These are phyloP conservation scores for Trichoderma sp. DNA, from an alignment of 2,329 filamentous ascomycete genomes.

Conservation along the genomic window DNA sequence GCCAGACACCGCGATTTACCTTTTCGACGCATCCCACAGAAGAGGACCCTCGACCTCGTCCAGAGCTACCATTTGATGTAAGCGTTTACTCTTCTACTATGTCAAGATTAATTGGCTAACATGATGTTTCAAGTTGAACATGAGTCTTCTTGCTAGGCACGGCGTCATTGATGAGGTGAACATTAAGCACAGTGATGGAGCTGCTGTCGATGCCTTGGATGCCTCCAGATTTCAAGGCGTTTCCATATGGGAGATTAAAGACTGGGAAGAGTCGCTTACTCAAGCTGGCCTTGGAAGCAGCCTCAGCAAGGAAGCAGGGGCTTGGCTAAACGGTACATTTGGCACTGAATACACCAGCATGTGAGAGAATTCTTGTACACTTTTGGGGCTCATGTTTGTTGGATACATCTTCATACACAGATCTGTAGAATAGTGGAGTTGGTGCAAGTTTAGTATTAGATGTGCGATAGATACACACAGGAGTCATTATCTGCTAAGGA, in stretches of 20 bases:
- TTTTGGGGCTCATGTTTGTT: neutral
- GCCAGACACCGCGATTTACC: constrained; percentile 81
- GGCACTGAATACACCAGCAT: constrained; percentile 29
- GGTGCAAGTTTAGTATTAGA: too few relatives aligned
- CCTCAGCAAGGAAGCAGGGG: constrained; percentile 28
- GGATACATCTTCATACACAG: too few relatives aligned
- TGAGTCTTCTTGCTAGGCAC: constrained; percentile 39
- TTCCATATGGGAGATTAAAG: constrained; percentile 25
- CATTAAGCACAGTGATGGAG: constrained; percentile 25
- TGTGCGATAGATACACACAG: too few relatives aligned
- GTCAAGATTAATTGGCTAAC: neutral
- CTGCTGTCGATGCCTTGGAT: neutral
- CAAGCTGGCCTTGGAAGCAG: constrained; percentile 28
- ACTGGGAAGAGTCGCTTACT: constrained; percentile 29
- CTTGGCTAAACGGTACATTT: constrained; percentile 34
- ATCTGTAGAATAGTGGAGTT: too few relatives aligned
- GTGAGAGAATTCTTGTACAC: neutral
- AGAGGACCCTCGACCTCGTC: constrained; percentile 56
- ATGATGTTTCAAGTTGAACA: constrained; percentile 27
- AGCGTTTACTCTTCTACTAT: constrained; percentile 22
- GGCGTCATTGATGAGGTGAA: constrained; percentile 37
- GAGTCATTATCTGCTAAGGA: too few relatives aligned
- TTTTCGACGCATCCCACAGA: constrained; percentile 62
- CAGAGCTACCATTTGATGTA: constrained; percentile 48
- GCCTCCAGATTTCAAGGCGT: constrained; percentile 3